phyloP scores from a whole-genome alignment of 2,329 filamentous ascomycete species.

The Arthrobotrys pseudoclavata region DNA sequence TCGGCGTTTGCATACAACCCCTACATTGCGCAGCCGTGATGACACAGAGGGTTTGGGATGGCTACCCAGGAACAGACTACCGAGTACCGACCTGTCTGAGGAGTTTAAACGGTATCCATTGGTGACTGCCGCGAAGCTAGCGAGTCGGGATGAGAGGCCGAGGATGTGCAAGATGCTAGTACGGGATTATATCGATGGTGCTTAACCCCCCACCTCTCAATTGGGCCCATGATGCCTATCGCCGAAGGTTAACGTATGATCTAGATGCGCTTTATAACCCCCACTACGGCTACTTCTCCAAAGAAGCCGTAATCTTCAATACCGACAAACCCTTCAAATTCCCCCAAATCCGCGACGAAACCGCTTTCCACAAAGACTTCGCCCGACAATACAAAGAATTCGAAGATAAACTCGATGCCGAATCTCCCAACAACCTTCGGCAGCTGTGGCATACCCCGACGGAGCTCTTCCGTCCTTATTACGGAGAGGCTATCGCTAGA shows the following conservation, averaged over 20 bases:
- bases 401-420: constrained; percentile 85
- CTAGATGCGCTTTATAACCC: constrained; percentile 94
- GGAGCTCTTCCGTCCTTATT: constrained; percentile 95
- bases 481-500: constrained; percentile 95
- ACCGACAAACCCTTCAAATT: constrained; percentile 94
- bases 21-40: constrained; percentile 64
- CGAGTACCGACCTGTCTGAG: constrained; percentile 80
- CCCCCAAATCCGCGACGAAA: constrained; percentile 81
- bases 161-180: constrained; percentile 95
- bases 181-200: constrained; percentile 96
- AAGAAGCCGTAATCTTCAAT: constrained; percentile 95
- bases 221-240: neutral
- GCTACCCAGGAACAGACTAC: constrained; percentile 78
- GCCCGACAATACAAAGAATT: constrained; percentile 87
- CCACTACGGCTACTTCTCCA: constrained; percentile 94
- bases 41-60: constrained; percentile 75
- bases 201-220: constrained; percentile 60
- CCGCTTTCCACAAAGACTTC: constrained; percentile 83
- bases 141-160: constrained; percentile 80
- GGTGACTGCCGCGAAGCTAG: constrained; percentile 85
- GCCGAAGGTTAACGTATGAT: constrained; percentile 12
- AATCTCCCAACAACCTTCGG: constrained; percentile 78
- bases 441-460: constrained; percentile 99
- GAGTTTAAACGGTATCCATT: constrained; percentile 86
- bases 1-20: constrained; percentile 49